These are phyloP conservation scores for Globisporangium nodosum DNA, from an alignment of 352 stramenopile species.

Conservation along the genomic window DNA sequence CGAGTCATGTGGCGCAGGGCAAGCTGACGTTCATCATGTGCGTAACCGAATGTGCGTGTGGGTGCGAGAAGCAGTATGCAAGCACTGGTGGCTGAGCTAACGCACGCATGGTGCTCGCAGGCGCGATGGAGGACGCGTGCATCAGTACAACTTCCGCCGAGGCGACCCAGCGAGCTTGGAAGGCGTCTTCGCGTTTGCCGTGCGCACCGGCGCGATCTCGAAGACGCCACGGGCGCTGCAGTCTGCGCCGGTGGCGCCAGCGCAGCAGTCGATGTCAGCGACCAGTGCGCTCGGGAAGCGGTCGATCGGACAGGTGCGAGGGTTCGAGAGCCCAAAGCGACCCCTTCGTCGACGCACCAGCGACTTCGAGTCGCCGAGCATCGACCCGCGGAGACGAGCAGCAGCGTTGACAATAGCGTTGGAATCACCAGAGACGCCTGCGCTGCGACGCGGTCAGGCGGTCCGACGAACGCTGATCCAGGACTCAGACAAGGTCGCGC, in stretches of 20 bases:
- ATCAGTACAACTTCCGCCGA: slow-evolving; percentile 62
- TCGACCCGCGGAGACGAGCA: slow-evolving; percentile 8
- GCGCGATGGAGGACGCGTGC: slow-evolving; percentile 35
- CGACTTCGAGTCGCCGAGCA: slow-evolving; percentile 21
- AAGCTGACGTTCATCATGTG: slow-evolving; percentile 67
- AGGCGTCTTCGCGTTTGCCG: slow-evolving; percentile 39
- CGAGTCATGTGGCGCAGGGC: slow-evolving; percentile 46
- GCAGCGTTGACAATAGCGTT: slow-evolving; percentile 2
- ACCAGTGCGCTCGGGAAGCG: slow-evolving; percentile 8
- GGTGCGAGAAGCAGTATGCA: no score
- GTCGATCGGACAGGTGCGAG: background rate
- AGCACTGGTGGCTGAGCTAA: background rate
- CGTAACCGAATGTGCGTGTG: slow-evolving; percentile 2
- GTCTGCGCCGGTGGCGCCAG: background rate
- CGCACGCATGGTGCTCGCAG: slow-evolving; percentile 12
- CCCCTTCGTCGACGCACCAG: slow-evolving; percentile 23
- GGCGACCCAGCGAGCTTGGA: slow-evolving; percentile 35
- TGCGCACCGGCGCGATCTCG: slow-evolving; percentile 40
- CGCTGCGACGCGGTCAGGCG: slow-evolving; percentile 10
- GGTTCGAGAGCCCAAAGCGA: slow-evolving; percentile 22
- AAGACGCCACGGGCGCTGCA: slow-evolving; percentile 22
- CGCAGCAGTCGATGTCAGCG: background rate
- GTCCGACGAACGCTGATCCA: background rate
- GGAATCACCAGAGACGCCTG: slow-evolving; percentile 5
- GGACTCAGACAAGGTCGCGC: background rate